Conservation (phyloP, 164 flowering plant genomes). For the Chimonanthus praecox region DNA sequence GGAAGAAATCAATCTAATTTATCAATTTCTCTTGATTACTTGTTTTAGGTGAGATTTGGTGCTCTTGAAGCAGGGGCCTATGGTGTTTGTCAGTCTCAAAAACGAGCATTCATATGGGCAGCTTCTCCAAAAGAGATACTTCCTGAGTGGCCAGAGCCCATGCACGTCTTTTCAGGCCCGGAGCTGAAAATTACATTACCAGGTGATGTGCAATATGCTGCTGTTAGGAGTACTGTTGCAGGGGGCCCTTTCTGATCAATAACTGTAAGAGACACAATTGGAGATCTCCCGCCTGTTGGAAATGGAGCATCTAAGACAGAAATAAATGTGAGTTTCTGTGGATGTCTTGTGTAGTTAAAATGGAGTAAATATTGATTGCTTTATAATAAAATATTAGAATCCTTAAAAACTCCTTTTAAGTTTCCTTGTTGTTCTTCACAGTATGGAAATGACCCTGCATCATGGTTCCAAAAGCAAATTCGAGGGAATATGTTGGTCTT, state of each 20-base stretch:
- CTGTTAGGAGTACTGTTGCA: constrained; percentile 68
- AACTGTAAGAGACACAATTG: constrained; percentile 87
- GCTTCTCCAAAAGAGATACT: constrained; percentile 82
- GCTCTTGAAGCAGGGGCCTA: constrained; percentile 88
- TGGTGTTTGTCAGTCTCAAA: constrained; percentile 92
- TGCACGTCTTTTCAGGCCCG: constrained; percentile 83
- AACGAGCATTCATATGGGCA: constrained; percentile 96
- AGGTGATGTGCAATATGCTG: constrained; percentile 55
- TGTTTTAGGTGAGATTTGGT: constrained; percentile 91
- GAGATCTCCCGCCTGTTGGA: constrained; percentile 78
- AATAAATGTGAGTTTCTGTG: constrained; percentile 37
- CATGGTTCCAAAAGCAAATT: constrained; percentile 91
- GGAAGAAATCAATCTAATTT: background rate
- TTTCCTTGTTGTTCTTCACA: constrained; percentile 22
- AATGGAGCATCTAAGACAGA: constrained; percentile 36
- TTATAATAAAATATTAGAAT: no score
- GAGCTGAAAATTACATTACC: constrained; percentile 62
- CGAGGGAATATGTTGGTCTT: constrained; percentile 44
- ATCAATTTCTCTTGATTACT: constrained; percentile 13
- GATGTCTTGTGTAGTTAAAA: background rate
- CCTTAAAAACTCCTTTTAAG: background rate
- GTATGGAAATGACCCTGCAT: constrained; percentile 66
- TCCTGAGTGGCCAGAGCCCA: constrained; percentile 97
- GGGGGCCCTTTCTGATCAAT: constrained; percentile 90
- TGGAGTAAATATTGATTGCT: background rate